These are phyloP conservation scores for Colletotrichum paranaense DNA, from an alignment of 2,329 filamentous ascomycete species.

Conservation along the genomic window DNA sequence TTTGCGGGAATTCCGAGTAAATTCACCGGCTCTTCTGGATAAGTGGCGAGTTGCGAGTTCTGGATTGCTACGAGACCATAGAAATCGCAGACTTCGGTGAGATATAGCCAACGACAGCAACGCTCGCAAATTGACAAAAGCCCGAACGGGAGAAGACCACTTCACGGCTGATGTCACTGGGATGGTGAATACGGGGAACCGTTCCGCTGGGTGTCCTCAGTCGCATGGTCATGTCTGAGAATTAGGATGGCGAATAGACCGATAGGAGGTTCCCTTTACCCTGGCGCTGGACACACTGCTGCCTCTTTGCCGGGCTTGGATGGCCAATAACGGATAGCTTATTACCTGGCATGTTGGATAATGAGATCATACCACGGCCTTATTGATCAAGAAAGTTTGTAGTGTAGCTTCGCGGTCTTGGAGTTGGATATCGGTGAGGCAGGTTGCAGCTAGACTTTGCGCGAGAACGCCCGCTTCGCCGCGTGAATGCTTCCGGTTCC, in stretches of 20 bases:
- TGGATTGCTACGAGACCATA: not conserved
- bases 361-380: slow-evolving; percentile 20
- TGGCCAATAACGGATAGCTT: slow-evolving; percentile 11
- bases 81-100: not conserved
- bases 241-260: slow-evolving; percentile 17
- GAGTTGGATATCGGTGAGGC: not conserved
- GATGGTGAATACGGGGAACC: slow-evolving; percentile 24
- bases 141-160: not conserved
- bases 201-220: slow-evolving; percentile 24
- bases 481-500: slow-evolving; percentile 15
- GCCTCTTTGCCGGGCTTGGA: not conserved
- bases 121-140: not conserved
- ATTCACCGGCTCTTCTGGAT: not conserved
- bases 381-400: slow-evolving; percentile 1
- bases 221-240: slow-evolving; percentile 21
- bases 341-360: not conserved
- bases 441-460: not conserved
- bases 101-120: not conserved
- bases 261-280: slow-evolving; percentile 13
- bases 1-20: not conserved
- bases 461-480: slow-evolving; percentile 10
- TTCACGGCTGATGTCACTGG: slow-evolving; percentile 25
- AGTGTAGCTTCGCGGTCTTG: not conserved
- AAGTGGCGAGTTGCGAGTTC: not conserved
- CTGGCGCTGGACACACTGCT: slow-evolving; percentile 24